Base-by-base conservation (phyloP, 2,329 filamentous ascomycete species). In the Fusarium nematophilum region DNA sequence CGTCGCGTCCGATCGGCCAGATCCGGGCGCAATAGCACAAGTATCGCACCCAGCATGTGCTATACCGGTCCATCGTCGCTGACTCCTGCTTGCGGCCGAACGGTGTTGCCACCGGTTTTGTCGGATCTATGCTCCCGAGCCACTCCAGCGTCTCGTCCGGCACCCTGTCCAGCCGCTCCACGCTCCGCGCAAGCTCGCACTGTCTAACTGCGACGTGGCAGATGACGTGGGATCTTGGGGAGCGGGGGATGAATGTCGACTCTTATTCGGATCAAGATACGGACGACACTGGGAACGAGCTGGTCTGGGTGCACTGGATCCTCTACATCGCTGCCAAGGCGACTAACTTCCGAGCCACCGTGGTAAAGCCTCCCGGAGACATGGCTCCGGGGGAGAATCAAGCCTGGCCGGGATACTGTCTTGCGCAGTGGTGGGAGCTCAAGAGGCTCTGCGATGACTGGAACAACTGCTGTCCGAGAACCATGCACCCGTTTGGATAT, bases 141-240 rank as follows among this genome's bases (percentile, higher is more conserved):
- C 29, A 45, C 42, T 34, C 5, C 9, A 45, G 18, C 42, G 42
- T 45, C 27, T 33, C 29, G 13, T 45, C 29, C 29, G 42, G 42
- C 42, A 45, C 42, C 42, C 27, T 23, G n/a, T 42, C 38, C 13
- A 42, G 38, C 23, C 38, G 25, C 13, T 30, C 38, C 15, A 30
- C 9, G 6, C 38, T 6, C 26, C 38, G 38, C 15, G 18, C 37
- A 4, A 39, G 18, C 37, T 39, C 37, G 23, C 92, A 87, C 61
- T 97, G 93, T 73, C 80, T 97, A 13, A 89, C 92, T 63, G 92
- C 92, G 75, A 93, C 94, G 72, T 96, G 91, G 90, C 85, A 88
- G 63, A 86, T 92, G 10, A 88, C 91, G 1, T 97, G 93, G 92
- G 88, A 96, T 48, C 93, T 93, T 1, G 92, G 97, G 66, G 86